phyloP scores from a whole-genome alignment of 139 green algal genomes.

The Tetraselmis striata region DNA sequence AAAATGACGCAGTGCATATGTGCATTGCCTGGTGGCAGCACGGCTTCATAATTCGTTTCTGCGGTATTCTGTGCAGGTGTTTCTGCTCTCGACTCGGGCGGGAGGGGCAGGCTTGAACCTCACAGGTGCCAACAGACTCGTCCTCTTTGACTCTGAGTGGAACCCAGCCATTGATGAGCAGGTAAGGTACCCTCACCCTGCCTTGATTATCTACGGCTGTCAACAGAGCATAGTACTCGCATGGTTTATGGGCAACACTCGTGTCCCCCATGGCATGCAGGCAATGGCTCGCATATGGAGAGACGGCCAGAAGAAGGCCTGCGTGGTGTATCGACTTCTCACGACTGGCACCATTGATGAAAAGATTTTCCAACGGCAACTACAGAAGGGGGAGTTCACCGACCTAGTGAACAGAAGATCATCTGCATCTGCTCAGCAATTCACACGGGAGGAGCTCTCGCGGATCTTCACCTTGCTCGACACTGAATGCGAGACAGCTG shows the following conservation, averaged over 20 bases:
- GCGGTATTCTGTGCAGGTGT: slow-evolving; percentile 47
- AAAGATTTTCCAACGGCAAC: slow-evolving; percentile 84
- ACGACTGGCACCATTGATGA: slow-evolving; percentile 80
- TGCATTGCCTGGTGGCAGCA: neutral
- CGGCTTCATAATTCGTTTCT: neutral
- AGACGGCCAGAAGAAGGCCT: slow-evolving; percentile 71
- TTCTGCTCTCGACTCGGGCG: slow-evolving; percentile 76
- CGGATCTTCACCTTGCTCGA: slow-evolving; percentile 56
- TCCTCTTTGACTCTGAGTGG: slow-evolving; percentile 66
- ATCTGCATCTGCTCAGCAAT: slow-evolving; percentile 18
- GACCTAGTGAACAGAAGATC: slow-evolving; percentile 16
- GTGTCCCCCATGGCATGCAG: slow-evolving; percentile 22
- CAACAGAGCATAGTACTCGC: neutral
- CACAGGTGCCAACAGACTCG: slow-evolving; percentile 65
- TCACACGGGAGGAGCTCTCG: slow-evolving; percentile 64
- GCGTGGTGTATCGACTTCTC: slow-evolving; percentile 71
- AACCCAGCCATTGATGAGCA: slow-evolving; percentile 60
- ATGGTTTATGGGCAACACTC: neutral
- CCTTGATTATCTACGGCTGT: too few relatives aligned
- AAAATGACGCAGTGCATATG: neutral
- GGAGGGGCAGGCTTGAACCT: slow-evolving; percentile 87
- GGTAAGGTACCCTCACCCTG: slow-evolving; percentile 1
- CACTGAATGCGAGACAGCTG: slow-evolving; percentile 53
- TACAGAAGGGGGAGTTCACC: slow-evolving; percentile 64
- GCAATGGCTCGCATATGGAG: slow-evolving; percentile 80